phyloP scores from a whole-genome alignment of 768 basidiomycete genomes.

The Saitozyma podzolica region DNA sequence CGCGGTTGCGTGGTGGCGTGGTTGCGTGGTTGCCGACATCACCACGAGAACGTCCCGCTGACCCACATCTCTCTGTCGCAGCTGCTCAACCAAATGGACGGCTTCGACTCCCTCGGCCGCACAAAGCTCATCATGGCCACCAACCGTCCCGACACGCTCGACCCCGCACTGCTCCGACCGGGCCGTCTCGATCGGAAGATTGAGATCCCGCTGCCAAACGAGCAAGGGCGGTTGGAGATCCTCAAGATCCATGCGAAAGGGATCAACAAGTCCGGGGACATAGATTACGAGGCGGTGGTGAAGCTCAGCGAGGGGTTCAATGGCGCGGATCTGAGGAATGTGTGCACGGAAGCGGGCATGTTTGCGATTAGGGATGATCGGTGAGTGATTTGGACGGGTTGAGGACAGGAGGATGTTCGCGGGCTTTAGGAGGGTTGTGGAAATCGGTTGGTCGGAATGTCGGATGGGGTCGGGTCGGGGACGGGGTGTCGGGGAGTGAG shows the following conservation, averaged over 20 bases:
- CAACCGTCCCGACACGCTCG: constrained; percentile 95
- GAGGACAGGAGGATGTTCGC: too few relatives aligned
- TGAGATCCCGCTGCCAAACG: constrained; percentile 95
- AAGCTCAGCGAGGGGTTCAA: constrained; percentile 90
- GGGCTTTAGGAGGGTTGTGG: too few relatives aligned
- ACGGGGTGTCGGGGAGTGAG: too few relatives aligned
- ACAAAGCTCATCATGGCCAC: constrained; percentile 99
- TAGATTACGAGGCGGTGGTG: constrained; percentile 97
- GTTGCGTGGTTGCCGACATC: too few relatives aligned
- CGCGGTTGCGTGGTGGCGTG: too few relatives aligned
- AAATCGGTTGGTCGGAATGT: too few relatives aligned
- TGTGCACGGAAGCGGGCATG: constrained; percentile 90
- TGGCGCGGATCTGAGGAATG: constrained; percentile 93
- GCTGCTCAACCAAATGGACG: constrained; percentile 99
- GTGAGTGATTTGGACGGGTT: constrained; percentile 55
- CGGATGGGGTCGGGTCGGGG: too few relatives aligned
- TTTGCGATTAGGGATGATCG: constrained; percentile 96
- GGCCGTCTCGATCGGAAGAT: constrained; percentile 96
- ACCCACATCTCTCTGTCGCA: constrained; percentile 44
- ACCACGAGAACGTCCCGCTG: too few relatives aligned
- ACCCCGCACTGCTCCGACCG: constrained; percentile 92
- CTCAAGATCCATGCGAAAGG: constrained; percentile 94
- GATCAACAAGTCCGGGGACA: constrained; percentile 91
- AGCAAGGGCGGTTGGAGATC: constrained; percentile 92
- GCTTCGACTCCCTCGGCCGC: constrained; percentile 91